Conservation (phyloP, 306 rosid species). For the Hylodesmum podocarpum region DNA sequence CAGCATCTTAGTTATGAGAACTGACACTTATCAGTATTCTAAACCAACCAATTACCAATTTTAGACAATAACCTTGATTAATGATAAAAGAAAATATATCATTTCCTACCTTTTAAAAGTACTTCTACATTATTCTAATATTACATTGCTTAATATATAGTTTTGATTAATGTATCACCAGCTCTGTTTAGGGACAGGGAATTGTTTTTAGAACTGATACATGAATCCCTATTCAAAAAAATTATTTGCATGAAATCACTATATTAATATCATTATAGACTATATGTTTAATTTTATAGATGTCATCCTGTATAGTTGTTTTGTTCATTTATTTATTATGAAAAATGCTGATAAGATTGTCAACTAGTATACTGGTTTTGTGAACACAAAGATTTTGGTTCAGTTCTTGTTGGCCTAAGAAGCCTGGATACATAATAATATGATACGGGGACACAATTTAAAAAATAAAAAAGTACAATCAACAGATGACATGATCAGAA, state of each 20-base stretch:
- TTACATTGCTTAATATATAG: not conserved
- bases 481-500: too few species aligned
- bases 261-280: not conserved
- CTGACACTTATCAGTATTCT: constrained; percentile 1
- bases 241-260: too few species aligned
- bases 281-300: not conserved
- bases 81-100: not conserved
- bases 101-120: not conserved
- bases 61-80: not conserved
- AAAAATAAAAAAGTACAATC: too few species aligned
- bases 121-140: not conserved
- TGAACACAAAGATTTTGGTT: too few species aligned
- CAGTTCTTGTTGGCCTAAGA: too few species aligned
- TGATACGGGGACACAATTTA: too few species aligned
- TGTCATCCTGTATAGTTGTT: not conserved
- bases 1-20: not conserved
- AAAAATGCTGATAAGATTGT: too few species aligned
- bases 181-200: not conserved
- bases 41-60: not conserved
- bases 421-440: too few species aligned
- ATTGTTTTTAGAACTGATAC: not conserved
- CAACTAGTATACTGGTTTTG: too few species aligned
- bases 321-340: not conserved
- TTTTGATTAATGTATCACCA: not conserved
- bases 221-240: not conserved